These are phyloP conservation scores for Phytophthora brassicae DNA, from an alignment of 352 stramenopile species.

Conservation along the genomic window DNA sequence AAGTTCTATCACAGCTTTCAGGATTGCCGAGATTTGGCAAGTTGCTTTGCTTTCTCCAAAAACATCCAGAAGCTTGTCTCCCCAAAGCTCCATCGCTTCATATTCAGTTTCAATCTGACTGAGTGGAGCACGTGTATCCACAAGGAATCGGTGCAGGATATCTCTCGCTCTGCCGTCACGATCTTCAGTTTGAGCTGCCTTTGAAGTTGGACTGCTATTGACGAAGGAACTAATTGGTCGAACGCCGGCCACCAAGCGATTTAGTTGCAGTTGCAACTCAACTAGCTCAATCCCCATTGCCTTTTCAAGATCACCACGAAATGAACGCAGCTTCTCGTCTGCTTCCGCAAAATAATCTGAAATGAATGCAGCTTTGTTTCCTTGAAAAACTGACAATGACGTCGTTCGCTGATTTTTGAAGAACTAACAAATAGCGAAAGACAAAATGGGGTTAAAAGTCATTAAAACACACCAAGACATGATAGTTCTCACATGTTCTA, in stretches of 20 bases:
- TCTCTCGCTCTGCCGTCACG: constrained; percentile 43
- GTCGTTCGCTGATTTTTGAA: constrained; percentile 40
- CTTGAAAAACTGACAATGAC: constrained; percentile 40
- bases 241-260: constrained; percentile 50
- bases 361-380: constrained; percentile 35
- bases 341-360: constrained; percentile 35
- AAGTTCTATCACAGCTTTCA: constrained; percentile 40
- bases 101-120: constrained; percentile 61
- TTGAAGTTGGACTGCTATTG: constrained; percentile 28
- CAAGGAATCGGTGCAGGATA: constrained; percentile 53
- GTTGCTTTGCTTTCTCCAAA: constrained; percentile 74
- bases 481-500: constrained; percentile 43
- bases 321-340: constrained; percentile 62
- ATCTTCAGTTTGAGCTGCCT: constrained; percentile 24
- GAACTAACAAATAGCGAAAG: constrained; percentile 34
- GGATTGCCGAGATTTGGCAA: constrained; percentile 57
- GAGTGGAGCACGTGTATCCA: constrained; percentile 36
- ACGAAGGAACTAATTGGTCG: constrained; percentile 52
- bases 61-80: constrained; percentile 58
- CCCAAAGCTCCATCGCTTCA: constrained; percentile 60
- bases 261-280: constrained; percentile 68
- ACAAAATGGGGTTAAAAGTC: neutral
- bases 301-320: constrained; percentile 56
- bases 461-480: neutral
- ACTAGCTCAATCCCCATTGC: constrained; percentile 54